These are phyloP conservation scores for Schizophyllum commune DNA, from an alignment of 1,284 basidiomycete genomes.

Conservation along the genomic window DNA sequence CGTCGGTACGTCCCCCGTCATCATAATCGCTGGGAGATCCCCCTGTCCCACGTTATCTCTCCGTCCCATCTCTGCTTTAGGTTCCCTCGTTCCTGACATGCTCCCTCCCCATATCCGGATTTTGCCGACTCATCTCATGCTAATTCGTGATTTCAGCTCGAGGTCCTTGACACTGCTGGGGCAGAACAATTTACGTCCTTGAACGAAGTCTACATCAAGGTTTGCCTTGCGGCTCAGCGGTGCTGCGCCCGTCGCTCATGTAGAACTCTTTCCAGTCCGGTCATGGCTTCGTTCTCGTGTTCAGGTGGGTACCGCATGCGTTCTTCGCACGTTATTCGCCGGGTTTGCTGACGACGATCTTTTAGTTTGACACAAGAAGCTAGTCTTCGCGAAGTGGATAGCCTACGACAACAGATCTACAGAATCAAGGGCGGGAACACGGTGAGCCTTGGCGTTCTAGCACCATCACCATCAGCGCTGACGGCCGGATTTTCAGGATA, in stretches of 20 bases:
- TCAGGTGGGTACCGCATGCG: constrained; percentile 40
- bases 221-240: not conserved
- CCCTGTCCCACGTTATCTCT: constrained; percentile 7
- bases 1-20: constrained; percentile 34
- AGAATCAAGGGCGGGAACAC: constrained; percentile 66
- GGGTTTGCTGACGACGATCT: not conserved
- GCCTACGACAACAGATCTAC: constrained; percentile 73
- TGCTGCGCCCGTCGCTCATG: not conserved
- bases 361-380: constrained; percentile 69
- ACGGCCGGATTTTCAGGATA: constrained; percentile 27
- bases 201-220: constrained; percentile 76
- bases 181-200: constrained; percentile 79
- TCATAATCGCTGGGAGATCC: constrained; percentile 1
- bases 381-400: constrained; percentile 70
- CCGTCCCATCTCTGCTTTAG: constrained; percentile 9
- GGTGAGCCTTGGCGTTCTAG: constrained; percentile 28
- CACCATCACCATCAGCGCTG: too few species aligned
- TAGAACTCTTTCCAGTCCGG: constrained; percentile 39
- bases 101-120: not conserved
- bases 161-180: constrained; percentile 86
- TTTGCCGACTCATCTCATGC: constrained; percentile 5
- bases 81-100: constrained; percentile 4
- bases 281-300: constrained; percentile 76
- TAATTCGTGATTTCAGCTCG: constrained; percentile 41
- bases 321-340: constrained; percentile 1